Evolutionary conservation across 352 stramenopile species (phyloP).

Genomic region (Thalassiosira hispida): DNA sequence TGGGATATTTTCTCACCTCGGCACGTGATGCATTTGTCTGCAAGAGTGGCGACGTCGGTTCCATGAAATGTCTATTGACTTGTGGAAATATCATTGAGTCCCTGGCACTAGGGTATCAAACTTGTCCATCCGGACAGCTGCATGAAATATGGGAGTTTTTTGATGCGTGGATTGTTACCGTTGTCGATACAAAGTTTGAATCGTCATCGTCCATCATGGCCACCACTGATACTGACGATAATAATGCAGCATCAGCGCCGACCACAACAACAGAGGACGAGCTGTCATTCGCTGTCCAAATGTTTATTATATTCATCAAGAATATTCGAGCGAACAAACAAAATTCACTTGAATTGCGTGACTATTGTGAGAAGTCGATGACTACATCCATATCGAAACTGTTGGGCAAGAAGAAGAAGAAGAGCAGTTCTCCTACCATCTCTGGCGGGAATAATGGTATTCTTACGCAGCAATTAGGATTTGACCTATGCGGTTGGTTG

Average conservation of each 20-base stretch:
- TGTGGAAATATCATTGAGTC: constrained; percentile 25
- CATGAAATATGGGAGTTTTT: constrained; percentile 52
- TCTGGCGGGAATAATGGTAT: not conserved
- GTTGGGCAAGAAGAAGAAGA: constrained; percentile 19
- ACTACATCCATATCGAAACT: constrained; percentile 38
- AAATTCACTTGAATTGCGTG: constrained; percentile 52
- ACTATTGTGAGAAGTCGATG: constrained; percentile 57
- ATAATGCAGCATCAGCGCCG: not conserved
- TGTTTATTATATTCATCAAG: constrained; percentile 63
- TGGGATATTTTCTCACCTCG: constrained; percentile 57
- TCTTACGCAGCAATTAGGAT: constrained; percentile 24
- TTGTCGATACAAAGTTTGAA: constrained; percentile 14
- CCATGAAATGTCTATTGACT: constrained; percentile 14
- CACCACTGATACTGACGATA: not conserved
- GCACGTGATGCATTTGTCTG: constrained; percentile 26
- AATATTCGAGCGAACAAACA: constrained; percentile 62
- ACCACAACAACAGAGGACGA: not conserved
- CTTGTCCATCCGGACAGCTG: constrained; percentile 44
- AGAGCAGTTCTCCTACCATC: not conserved
- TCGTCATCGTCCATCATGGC: not conserved
- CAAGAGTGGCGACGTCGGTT: not conserved
- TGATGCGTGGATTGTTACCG: constrained; percentile 42
- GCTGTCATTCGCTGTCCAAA: constrained; percentile 35
- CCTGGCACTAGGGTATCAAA: constrained; percentile 36
- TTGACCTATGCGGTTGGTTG: constrained; percentile 65